phyloP scores from a whole-genome alignment of 2,329 filamentous ascomycete species.

The Leptographium galeiforme region DNA sequence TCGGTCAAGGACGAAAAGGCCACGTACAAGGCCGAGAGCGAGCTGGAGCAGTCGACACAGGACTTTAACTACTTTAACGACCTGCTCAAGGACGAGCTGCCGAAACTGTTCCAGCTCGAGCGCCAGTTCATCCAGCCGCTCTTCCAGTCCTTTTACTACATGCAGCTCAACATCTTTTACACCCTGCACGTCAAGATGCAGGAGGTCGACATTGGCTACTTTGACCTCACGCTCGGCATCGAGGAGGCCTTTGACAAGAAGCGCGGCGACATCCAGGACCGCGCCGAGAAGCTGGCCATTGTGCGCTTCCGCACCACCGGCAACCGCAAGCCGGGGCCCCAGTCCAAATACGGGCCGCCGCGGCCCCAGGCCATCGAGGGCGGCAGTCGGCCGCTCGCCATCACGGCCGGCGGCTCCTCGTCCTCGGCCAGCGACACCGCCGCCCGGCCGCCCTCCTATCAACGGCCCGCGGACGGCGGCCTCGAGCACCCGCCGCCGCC shows the following conservation, averaged over 20 bases:
- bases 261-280: constrained; percentile 75
- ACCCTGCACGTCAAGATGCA: constrained; percentile 98
- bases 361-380: constrained; percentile 36
- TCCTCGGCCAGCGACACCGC: background rate
- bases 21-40: constrained; percentile 86
- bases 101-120: constrained; percentile 80
- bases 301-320: constrained; percentile 86
- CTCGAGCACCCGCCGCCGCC: constrained; percentile 54
- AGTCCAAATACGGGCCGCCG: constrained; percentile 24
- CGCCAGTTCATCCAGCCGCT: constrained; percentile 90
- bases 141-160: constrained; percentile 99
- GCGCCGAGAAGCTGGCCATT: constrained; percentile 71
- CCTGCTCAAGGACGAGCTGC: constrained; percentile 87
- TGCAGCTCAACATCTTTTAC: constrained; percentile 99
- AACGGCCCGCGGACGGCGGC: constrained; percentile 28
- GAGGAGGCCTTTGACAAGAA: constrained; percentile 85
- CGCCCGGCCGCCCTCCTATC: constrained; percentile 9
- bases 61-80: constrained; percentile 99
- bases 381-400: constrained; percentile 33
- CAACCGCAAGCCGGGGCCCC: constrained; percentile 45
- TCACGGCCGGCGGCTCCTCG: constrained; percentile 34
- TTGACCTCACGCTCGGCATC: constrained; percentile 80
- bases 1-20: constrained; percentile 94
- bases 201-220: constrained; percentile 91
- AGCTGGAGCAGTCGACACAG: constrained; percentile 80